Conservation (phyloP, 129 eudicot genomes). For the Lactuca saligna region DNA sequence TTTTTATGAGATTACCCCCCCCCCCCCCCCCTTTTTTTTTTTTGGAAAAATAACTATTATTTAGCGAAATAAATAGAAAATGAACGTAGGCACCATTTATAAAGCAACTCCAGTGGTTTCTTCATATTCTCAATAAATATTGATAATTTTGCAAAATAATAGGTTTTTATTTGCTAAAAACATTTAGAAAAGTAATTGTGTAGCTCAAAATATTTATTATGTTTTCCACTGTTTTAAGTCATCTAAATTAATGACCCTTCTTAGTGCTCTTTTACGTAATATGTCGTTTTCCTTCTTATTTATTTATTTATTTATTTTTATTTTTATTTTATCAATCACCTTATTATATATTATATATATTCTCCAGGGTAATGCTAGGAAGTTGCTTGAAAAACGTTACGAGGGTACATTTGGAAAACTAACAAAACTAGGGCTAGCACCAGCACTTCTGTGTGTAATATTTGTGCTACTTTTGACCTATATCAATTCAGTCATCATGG, state of each 20-base stretch:
- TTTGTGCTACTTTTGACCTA: constrained; percentile 71
- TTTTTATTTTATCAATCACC: background rate
- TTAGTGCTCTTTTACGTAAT: background rate
- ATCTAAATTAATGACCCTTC: background rate
- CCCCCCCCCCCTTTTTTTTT: too few species aligned
- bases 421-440: constrained; percentile 92
- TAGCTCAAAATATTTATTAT: background rate
- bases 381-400: constrained; percentile 70
- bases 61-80: too few species aligned
- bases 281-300: too few species aligned
- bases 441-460: constrained; percentile 75
- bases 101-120: too few species aligned
- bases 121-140: too few species aligned
- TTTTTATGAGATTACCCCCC: too few species aligned
- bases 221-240: background rate
- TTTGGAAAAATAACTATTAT: too few species aligned
- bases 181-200: background rate
- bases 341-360: constrained; percentile 15
- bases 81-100: too few species aligned
- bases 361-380: constrained; percentile 88
- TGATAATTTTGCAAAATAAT: too few species aligned
- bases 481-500: constrained; percentile 72
- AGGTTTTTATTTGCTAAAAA: too few species aligned
- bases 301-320: too few species aligned
- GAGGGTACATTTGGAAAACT: constrained; percentile 73